phyloP scores from a whole-genome alignment of 345 rosid genomes.

The Angophora floribunda region DNA sequence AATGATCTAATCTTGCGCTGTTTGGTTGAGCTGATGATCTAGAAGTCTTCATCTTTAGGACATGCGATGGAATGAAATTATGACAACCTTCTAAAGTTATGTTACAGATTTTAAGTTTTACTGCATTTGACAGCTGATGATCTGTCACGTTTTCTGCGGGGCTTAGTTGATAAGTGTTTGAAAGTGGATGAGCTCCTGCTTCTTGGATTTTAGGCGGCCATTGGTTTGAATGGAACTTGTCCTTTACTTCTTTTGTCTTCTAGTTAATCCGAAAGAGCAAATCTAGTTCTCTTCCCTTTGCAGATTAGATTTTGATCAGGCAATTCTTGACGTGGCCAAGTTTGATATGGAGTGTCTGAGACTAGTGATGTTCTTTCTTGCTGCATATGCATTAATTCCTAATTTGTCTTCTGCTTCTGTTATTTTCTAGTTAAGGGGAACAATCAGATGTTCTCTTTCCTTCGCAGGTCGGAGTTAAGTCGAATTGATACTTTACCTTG shows the following conservation, averaged over 20 bases:
- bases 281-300: neutral
- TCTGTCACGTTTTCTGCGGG: neutral
- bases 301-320: neutral
- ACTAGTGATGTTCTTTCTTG: neutral
- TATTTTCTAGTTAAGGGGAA: neutral
- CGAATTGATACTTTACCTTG: neutral
- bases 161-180: neutral
- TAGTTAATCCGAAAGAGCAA: neutral
- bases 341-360: neutral
- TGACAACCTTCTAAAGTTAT: neutral
- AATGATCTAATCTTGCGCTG: neutral
- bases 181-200: neutral
- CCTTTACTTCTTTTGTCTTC: neutral
- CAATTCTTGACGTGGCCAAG: neutral
- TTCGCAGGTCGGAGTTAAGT: neutral
- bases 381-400: neutral
- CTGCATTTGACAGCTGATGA: neutral
- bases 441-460: neutral
- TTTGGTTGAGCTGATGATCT: neutral
- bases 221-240: neutral
- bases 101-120: neutral
- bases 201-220: neutral
- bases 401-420: neutral
- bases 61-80: neutral
- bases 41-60: neutral